Percentiles rank a stretch among this genome's conserved stretches.
Evolutionary conservation across 208 protist species (phyloP).

Genomic region (Crithidia fasciculata): DNA sequence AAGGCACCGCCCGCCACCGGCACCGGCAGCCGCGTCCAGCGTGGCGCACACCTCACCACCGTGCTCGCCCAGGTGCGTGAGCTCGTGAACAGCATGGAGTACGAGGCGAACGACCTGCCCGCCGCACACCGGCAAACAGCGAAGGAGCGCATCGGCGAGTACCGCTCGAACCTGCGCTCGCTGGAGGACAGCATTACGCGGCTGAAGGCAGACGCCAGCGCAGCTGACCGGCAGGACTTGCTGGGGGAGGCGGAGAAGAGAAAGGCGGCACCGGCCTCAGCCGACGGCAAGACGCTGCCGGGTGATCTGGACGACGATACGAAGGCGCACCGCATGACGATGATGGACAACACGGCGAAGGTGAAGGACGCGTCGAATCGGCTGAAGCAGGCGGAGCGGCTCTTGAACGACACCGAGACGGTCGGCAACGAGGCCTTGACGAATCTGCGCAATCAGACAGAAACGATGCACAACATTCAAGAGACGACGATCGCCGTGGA

Average conservation of each 20-base stretch:
- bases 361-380: conserved; percentile 58
- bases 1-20: conserved; percentile 56
- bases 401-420: conserved; percentile 72
- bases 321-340: conserved; percentile 51
- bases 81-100: conserved; percentile 76
- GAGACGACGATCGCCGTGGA: conserved; percentile 72
- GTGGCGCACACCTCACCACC: conserved; percentile 35
- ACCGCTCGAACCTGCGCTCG: conserved; percentile 31
- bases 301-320: conserved; percentile 59
- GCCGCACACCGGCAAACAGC: conserved; percentile 45
- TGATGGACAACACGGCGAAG: conserved; percentile 83
- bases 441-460: conserved; percentile 67
- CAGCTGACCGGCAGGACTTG: conserved; percentile 64
- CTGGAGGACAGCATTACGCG: conserved; percentile 52
- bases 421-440: conserved; percentile 61
- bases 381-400: conserved; percentile 63
- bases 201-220: conserved; percentile 49
- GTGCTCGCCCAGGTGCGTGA: conserved; percentile 54
- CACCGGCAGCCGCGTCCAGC: conserved; percentile 58
- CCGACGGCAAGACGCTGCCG: neutral
- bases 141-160: conserved; percentile 55
- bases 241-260: conserved; percentile 28
- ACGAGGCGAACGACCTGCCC: conserved; percentile 69
- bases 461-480: conserved; percentile 70
- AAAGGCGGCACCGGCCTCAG: neutral